Conservation (phyloP, 148 eudicot species). For the Simmondsia chinensis region DNA sequence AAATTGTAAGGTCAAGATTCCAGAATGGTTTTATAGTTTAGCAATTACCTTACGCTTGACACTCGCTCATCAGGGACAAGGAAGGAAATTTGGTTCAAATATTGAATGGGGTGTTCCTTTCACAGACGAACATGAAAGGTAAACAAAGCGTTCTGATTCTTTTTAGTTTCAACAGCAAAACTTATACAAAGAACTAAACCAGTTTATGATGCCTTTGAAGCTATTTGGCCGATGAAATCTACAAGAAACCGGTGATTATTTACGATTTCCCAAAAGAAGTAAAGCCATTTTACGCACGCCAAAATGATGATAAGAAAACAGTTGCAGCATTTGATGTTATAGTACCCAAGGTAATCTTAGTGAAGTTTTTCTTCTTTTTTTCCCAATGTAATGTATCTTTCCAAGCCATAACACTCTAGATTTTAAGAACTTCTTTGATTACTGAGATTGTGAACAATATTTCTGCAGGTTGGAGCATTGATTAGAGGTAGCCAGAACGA, state of each 20-base stretch:
- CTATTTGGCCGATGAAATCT: conserved; percentile 67
- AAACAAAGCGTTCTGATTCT: not conserved
- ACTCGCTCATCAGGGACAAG: conserved; percentile 39
- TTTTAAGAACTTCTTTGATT: not conserved
- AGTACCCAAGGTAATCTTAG: conserved; percentile 58
- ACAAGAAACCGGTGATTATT: conserved; percentile 56
- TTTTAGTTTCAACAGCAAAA: not conserved
- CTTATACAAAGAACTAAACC: not conserved
- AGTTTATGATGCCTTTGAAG: conserved; percentile 21
- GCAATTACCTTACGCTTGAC: too few species aligned
- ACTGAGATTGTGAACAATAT: not conserved
- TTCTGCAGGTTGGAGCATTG: conserved; percentile 56
- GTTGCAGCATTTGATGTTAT: conserved; percentile 60
- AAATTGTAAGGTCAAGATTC: too few species aligned
- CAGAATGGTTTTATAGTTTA: too few species aligned
- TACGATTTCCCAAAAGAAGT: conserved; percentile 67
- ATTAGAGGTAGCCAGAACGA: conserved; percentile 84
- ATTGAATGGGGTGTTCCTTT: conserved; percentile 54
- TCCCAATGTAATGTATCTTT: not conserved
- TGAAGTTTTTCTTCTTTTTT: not conserved
- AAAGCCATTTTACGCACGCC: conserved; percentile 71
- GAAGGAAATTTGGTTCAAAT: conserved; percentile 30
- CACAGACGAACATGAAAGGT: conserved; percentile 90
- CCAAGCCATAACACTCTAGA: not conserved
- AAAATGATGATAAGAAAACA: conserved; percentile 39